Evolutionary conservation across 495 filamentous ascomycete species (phyloP).

Genomic region (Pseudevernia furfuracea): DNA sequence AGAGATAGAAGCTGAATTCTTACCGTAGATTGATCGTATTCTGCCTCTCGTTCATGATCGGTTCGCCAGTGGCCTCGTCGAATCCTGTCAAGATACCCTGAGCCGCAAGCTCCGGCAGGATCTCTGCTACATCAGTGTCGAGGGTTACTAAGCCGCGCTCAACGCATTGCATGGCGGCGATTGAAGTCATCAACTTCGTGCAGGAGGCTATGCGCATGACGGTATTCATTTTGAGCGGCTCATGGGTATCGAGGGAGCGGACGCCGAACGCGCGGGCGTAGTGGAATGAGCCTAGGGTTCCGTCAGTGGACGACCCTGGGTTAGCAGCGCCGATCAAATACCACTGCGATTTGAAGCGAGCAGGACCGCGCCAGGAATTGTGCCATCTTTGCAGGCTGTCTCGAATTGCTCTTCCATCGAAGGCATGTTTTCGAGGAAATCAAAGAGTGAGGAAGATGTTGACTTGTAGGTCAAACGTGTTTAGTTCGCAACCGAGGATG

Average conservation of each 20-base stretch:
- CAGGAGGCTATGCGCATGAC: conserved; percentile 20
- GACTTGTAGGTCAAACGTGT: no score
- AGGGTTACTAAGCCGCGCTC: conserved; percentile 40
- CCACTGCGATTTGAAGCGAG: conserved; percentile 7
- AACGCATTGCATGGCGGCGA: conserved; percentile 44
- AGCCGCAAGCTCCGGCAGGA: conserved; percentile 37
- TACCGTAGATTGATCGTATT: conserved; percentile 7
- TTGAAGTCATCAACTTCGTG: conserved; percentile 36
- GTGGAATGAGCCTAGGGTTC: conserved; percentile 6
- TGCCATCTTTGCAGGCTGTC: conserved; percentile 4
- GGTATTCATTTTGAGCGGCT: conserved; percentile 4
- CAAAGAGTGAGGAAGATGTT: no score
- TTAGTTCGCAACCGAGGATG: no score
- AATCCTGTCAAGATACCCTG: conserved; percentile 37
- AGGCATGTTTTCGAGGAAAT: not conserved
- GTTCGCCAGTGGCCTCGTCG: conserved; percentile 9
- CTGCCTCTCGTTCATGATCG: conserved; percentile 4
- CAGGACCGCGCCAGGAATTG: conserved; percentile 6
- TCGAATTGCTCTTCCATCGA: conserved; percentile 4
- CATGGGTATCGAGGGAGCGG: not conserved
- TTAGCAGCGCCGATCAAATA: not conserved
- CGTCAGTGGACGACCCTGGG: not conserved
- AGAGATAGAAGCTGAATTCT: not conserved
- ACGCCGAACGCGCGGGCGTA: conserved; percentile 16
- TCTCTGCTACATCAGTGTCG: conserved; percentile 33